Evolutionary conservation across 225 moss, liverwort and hornwort species (phyloP), one percentile per base, ranked within the genome.

Genomic region (Straminergon stramineum): DNA sequence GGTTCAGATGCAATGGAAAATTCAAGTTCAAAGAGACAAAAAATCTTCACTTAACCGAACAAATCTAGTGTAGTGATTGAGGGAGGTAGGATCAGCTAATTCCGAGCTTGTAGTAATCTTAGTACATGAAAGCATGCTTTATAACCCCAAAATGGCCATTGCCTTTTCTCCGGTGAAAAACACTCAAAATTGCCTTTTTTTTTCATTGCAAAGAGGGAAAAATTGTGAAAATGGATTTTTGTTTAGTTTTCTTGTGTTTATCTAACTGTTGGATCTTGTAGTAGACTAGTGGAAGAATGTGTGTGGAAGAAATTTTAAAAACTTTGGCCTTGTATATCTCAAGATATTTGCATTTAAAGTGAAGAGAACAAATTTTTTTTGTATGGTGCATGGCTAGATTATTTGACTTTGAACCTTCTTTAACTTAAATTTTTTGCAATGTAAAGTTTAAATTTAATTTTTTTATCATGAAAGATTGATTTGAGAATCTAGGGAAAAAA

Each of bases 331-430:
- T 4, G 1, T 41, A 3, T 26, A 41, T 71, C 41, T 15, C 2
- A 26, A 71, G 41, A 15, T 71, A 8, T 24, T 71, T 26, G 27
- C 3, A 1, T 19, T 67, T 21, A 11, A 37, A 34, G 13, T 69
- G n/a, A 69, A 37, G 37, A 6, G 22, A 69, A 69, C 0, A 22
- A n/a, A 3, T 5, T 21, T 13, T 37, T 37, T 22, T 37, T 68
- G 20, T 13, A 20, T 4, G 1, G 6, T 22, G 1, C 0, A 11
- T 20, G 20, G 6, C 4, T 19, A 11, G 37, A 37, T 20, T 19
- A 68, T 37, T 19, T 20, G 17, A 35, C 11, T 67, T 35, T 35
- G 20, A 37, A 67, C 17, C 35, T 37, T 69, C 3, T n/a, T n/a
- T 11, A n/a, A 6, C 5, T 20, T 11, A 35, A n/a, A 3, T 13